Base-by-base conservation (phyloP, 306 rosid species). In the Albizia julibrissin region DNA sequence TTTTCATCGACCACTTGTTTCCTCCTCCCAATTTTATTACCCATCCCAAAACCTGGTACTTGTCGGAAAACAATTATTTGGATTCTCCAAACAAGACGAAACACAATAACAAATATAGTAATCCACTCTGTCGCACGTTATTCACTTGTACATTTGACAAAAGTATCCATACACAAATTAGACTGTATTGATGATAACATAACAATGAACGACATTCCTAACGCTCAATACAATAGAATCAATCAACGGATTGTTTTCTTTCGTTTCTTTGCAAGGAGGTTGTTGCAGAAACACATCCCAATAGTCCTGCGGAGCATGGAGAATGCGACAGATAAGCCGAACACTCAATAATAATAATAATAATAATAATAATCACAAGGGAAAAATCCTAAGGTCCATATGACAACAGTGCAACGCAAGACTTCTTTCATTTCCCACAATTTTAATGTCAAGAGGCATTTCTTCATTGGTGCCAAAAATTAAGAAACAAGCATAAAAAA, bases 21-120 rank as follows among this genome's bases (percentile, higher is more conserved):
- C 88, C 91, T 91, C 85, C 95, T 93, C 83, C 97, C 99, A 7
- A 95, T 93, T 84, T 93, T 95, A 92, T 95, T 95, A 90, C 99
- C 99, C 99, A 95, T 95, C 84, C 77, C 34, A 86, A 72, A 78
- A 78, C 66, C 84, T 47, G 24, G 62, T 33, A 70, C 77, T 75
- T 77, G 75, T 74, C 82, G 54, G 43, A 82, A 42, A 50, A 75
- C 76, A 66, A 29, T 61, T 77, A 79, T 78, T 81, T 54, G 64
- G 78, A 84, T 75, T 87, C 75, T 82, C 75, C 46, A 90, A 72
- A 11, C 70, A 67, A 70, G 84, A 81, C 67, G 65, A 90, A 79
- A 54, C 83, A 68, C 80, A 52, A 68, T 19, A 81, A 74, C 42
- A 75, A 64, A 72, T 79, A 69, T 27, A 67, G 37, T 74, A 83